phyloP scores from a whole-genome alignment of 2,329 filamentous ascomycete species.

The Scedosporium minutisporum region DNA sequence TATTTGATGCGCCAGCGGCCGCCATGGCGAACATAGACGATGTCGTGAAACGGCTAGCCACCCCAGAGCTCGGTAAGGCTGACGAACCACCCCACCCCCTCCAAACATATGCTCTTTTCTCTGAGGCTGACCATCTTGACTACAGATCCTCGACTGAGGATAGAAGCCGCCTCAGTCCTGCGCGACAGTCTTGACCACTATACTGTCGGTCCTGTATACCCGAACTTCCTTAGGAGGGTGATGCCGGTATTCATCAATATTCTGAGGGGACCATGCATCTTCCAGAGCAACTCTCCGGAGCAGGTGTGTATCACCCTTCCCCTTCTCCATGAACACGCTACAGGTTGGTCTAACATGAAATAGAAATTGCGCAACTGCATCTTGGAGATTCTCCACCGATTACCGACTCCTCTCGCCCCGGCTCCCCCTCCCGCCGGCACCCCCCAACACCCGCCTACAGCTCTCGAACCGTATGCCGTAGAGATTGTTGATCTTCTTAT shows the following conservation, averaged over 20 bases:
- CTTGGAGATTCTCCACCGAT: constrained; percentile 85
- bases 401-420: constrained; percentile 62
- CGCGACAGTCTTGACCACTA: constrained; percentile 90
- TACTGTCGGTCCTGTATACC: constrained; percentile 66
- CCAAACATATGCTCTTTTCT: not conserved
- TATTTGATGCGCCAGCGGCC: constrained; percentile 3
- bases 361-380: constrained; percentile 86
- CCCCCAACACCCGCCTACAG: not conserved
- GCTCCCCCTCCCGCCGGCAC: constrained; percentile 69
- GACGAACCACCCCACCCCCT: no score
- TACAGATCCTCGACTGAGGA: constrained; percentile 70
- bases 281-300: constrained; percentile 81
- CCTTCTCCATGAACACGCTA: not conserved
- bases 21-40: constrained; percentile 45
- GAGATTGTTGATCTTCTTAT: constrained; percentile 88
- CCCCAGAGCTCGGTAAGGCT: constrained; percentile 43
- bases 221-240: constrained; percentile 72
- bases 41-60: constrained; percentile 50
- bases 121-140: constrained; percentile 7
- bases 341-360: constrained; percentile 11
- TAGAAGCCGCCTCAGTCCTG: constrained; percentile 73
- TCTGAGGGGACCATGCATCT: constrained; percentile 76
- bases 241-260: constrained; percentile 85
- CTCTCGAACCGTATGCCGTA: constrained; percentile 51
- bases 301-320: constrained; percentile 48